Percentiles rank a stretch among this genome's conserved stretches.
Conservation (phyloP, 441 rosid species). For the Jatropha podagrica region DNA sequence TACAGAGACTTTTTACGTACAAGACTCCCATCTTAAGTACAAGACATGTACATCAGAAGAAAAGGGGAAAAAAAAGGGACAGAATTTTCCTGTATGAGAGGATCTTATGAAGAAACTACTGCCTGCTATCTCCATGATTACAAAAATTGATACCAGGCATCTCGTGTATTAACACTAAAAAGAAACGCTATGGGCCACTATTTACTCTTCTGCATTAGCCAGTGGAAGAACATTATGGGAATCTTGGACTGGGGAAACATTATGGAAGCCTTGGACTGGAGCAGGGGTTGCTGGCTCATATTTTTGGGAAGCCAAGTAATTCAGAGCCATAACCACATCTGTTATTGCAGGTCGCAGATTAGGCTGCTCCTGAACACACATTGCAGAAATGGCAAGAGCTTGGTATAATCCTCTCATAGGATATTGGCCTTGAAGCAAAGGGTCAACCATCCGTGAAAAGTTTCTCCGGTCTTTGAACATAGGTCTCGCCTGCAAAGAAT, state of each 20-base stretch:
- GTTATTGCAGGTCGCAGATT: constrained; percentile 79
- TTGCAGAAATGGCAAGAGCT: constrained; percentile 93
- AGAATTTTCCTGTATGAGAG: no score
- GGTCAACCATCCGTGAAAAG: constrained; percentile 87
- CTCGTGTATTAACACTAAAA: constrained; percentile 25
- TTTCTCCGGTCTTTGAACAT: constrained; percentile 83
- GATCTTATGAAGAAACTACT: constrained; percentile 9
- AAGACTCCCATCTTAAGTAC: constrained; percentile 32
- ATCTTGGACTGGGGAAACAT: no score
- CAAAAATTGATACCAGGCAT: constrained; percentile 39
- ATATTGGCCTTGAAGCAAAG: constrained; percentile 73
- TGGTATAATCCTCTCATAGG: constrained; percentile 89
- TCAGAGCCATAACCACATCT: constrained; percentile 85
- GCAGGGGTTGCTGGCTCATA: constrained; percentile 41
- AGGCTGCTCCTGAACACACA: constrained; percentile 95
- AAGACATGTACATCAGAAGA: constrained; percentile 42
- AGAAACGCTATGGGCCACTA: constrained; percentile 13
- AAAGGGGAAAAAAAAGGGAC: neutral
- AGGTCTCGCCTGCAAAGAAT: constrained; percentile 68
- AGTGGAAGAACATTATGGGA: no score
- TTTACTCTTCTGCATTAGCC: constrained; percentile 4
- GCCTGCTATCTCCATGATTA: constrained; percentile 25
- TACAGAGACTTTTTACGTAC: constrained; percentile 33
- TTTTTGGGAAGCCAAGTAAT: constrained; percentile 77
- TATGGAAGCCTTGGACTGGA: no score